A percentile compares a stretch with the other conserved stretches of the same genome.
These are phyloP conservation scores for Lyophyllum decastes DNA, from an alignment of 768 basidiomycete genomes.

Conservation along the genomic window DNA sequence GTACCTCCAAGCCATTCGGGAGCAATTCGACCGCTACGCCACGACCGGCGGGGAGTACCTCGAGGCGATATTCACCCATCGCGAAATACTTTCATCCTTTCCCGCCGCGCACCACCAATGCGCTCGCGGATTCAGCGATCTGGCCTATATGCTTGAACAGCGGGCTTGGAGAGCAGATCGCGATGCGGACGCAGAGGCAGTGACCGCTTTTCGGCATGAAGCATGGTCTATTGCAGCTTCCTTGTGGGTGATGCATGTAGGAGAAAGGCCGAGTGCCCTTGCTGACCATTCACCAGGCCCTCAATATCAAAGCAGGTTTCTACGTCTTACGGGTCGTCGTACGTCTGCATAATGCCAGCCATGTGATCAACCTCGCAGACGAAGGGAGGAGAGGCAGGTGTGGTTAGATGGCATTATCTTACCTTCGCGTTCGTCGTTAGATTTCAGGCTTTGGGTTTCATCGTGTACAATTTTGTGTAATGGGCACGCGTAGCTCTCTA, in stretches of 20 bases:
- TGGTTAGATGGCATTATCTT: neutral
- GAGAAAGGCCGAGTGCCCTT: neutral
- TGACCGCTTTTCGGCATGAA: constrained; percentile 67
- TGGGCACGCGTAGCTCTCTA: neutral
- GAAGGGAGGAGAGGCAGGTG: neutral
- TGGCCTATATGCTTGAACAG: constrained; percentile 63
- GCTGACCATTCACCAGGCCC: constrained; percentile 6
- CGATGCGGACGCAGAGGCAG: constrained; percentile 71
- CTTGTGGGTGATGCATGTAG: constrained; percentile 24
- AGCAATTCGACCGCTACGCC: constrained; percentile 50
- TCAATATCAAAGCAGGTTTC: constrained; percentile 5
- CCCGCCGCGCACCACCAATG: constrained; percentile 67
- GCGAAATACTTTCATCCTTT: constrained; percentile 63
- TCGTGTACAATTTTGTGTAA: neutral
- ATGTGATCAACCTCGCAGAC: constrained; percentile 15
- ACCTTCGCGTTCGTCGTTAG: neutral
- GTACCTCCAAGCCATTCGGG: constrained; percentile 60
- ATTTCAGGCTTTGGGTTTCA: neutral
- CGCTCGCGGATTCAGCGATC: constrained; percentile 62
- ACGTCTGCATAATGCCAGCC: constrained; percentile 29
- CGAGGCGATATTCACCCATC: constrained; percentile 78
- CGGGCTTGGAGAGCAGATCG: constrained; percentile 72
- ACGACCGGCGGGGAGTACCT: constrained; percentile 78
- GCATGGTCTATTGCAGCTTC: constrained; percentile 57
- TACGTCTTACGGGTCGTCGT: constrained; percentile 11